Conservation (phyloP, 1,284 basidiomycete species). For the Psilocybe mexicana region DNA sequence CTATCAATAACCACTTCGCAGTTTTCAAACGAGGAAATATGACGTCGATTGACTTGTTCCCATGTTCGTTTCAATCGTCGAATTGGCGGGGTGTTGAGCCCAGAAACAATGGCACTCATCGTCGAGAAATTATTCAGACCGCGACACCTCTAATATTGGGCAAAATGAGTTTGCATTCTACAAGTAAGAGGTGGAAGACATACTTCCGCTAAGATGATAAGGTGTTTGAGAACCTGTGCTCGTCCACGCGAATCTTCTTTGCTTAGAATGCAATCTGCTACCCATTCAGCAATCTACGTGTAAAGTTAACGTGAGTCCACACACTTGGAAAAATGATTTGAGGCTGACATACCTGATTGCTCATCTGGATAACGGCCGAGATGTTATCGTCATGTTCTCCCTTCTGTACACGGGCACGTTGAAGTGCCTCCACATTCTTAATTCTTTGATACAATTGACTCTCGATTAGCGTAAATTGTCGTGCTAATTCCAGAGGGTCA, state of each 20-base stretch:
- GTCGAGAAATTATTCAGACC: constrained; percentile 92
- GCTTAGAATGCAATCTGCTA: constrained; percentile 84
- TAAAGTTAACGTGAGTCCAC: not conserved
- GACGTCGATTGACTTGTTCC: constrained; percentile 82
- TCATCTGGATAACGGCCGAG: constrained; percentile 87
- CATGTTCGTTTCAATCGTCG: constrained; percentile 92
- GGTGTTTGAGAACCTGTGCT: constrained; percentile 83
- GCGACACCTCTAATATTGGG: constrained; percentile 74
- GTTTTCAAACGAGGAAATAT: constrained; percentile 64
- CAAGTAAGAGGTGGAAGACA: constrained; percentile 7
- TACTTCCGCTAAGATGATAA: constrained; percentile 93
- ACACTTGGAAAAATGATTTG: too few relatives aligned
- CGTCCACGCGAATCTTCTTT: constrained; percentile 88
- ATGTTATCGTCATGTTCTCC: constrained; percentile 81
- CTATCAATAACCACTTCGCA: constrained; percentile 87
- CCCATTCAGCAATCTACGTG: constrained; percentile 87
- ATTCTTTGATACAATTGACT: constrained; percentile 88
- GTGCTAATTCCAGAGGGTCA: constrained; percentile 90
- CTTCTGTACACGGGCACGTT: constrained; percentile 74
- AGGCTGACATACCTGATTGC: constrained; percentile 72
- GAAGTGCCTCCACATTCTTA: constrained; percentile 88
- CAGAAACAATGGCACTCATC: constrained; percentile 95
- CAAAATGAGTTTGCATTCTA: constrained; percentile 1
- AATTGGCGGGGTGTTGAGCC: constrained; percentile 93
- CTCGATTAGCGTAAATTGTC: constrained; percentile 95